phyloP scores from a whole-genome alignment of 2,329 filamentous ascomycete species.

The Aulographum hederae region DNA sequence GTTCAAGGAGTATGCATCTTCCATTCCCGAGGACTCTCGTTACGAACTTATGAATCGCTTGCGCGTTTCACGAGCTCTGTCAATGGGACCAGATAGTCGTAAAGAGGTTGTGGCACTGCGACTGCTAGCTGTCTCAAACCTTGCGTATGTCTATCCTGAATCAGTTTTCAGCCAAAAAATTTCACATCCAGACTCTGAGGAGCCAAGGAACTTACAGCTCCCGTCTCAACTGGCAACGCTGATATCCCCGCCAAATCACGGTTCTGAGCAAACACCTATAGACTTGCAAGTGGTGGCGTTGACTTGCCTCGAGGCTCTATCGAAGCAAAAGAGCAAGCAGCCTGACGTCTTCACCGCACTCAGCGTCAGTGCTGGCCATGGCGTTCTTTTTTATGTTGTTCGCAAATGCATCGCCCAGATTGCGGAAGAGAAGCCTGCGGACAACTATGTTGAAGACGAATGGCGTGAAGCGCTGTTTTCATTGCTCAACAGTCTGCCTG shows the following conservation, averaged over 20 bases:
- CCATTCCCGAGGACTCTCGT: slow-evolving; percentile 52
- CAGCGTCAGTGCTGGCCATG: slow-evolving; percentile 90
- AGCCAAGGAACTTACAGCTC: slow-evolving; percentile 74
- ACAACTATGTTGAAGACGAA: slow-evolving; percentile 39
- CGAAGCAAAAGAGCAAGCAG: slow-evolving; percentile 57
- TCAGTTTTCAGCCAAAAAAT: slow-evolving; percentile 70
- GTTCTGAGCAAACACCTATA: slow-evolving; percentile 45
- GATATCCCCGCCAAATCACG: slow-evolving; percentile 63
- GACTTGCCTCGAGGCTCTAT: slow-evolving; percentile 66
- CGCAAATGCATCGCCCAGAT: slow-evolving; percentile 80
- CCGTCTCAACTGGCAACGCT: slow-evolving; percentile 85
- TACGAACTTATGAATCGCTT: slow-evolving; percentile 78
- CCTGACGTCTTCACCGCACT: slow-evolving; percentile 78
- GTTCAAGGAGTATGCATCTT: slow-evolving; percentile 23
- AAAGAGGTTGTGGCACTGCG: slow-evolving; percentile 65
- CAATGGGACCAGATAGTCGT: slow-evolving; percentile 44
- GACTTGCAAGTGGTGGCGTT: slow-evolving; percentile 71
- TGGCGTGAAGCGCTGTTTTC: slow-evolving; percentile 85
- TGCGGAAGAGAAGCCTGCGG: slow-evolving; percentile 31
- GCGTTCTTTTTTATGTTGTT: slow-evolving; percentile 81
- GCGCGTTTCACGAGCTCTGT: slow-evolving; percentile 65
- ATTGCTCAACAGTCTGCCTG: slow-evolving; percentile 66
- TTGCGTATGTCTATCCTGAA: slow-evolving; percentile 79
- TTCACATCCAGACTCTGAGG: slow-evolving; percentile 72
- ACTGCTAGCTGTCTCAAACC: slow-evolving; percentile 71